A percentile compares a stretch with the other conserved stretches of the same genome.
phyloP scores from a whole-genome alignment of 306 rosid genomes.

The Arachis stenosperma region DNA sequence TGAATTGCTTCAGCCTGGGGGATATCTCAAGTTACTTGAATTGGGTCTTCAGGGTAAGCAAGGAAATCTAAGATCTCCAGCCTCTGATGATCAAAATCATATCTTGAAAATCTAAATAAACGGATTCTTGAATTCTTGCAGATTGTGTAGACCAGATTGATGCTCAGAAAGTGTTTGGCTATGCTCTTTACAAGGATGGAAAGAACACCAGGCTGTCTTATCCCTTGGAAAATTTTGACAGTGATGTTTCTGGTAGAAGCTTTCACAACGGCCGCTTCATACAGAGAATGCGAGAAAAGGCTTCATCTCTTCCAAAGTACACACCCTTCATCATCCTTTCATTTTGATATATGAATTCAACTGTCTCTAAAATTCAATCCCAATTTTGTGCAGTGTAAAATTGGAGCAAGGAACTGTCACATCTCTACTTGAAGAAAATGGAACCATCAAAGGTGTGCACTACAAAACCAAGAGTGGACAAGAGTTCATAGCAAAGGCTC shows the following conservation, averaged over 20 bases:
- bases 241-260: slow-evolving; percentile 60
- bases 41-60: slow-evolving; percentile 77
- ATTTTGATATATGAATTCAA: not conserved
- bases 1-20: slow-evolving; percentile 90
- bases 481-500: slow-evolving; percentile 59
- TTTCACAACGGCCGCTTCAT: slow-evolving; percentile 67
- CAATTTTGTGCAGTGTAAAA: slow-evolving; percentile 59
- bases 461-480: slow-evolving; percentile 75
- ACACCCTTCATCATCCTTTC: not conserved
- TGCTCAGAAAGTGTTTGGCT: slow-evolving; percentile 77
- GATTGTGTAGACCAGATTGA: slow-evolving; percentile 80
- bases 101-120: not conserved
- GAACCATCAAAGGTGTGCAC: slow-evolving; percentile 70
- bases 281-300: slow-evolving; percentile 60
- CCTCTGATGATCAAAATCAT: slow-evolving; percentile 16
- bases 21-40: slow-evolving; percentile 76
- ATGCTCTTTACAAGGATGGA: slow-evolving; percentile 70
- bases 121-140: slow-evolving; percentile 40
- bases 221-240: slow-evolving; percentile 47
- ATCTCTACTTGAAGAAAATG: slow-evolving; percentile 72
- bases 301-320: slow-evolving; percentile 53
- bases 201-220: slow-evolving; percentile 51
- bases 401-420: slow-evolving; percentile 90
- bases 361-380: not conserved
- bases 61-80: not conserved